Percentiles rank a stretch among this genome's conserved stretches.
phyloP scores from a whole-genome alignment of 1,284 basidiomycete species.

The Malassezia slooffiae region DNA sequence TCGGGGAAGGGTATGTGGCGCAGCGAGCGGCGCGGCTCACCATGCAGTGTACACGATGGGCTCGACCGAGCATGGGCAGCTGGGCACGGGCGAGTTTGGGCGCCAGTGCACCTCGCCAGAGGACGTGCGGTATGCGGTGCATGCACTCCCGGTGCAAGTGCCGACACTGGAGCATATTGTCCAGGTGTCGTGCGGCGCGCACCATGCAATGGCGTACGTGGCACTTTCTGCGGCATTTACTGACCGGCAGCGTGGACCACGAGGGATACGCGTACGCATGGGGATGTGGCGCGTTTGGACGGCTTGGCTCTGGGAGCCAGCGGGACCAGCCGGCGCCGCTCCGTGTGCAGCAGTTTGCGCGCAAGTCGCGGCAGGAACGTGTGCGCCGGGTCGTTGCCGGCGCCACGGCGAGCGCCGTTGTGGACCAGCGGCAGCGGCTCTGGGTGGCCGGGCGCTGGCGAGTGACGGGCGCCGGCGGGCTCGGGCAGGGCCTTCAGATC shows the following conservation, averaged over 20 bases:
- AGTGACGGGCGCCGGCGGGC: conserved; percentile 71
- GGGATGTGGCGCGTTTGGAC: conserved; percentile 48
- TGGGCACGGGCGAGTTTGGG: conserved; percentile 64
- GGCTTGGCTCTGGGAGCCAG: conserved; percentile 60
- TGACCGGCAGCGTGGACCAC: conserved; percentile 49
- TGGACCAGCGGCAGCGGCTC: conserved; percentile 71
- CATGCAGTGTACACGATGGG: conserved; percentile 68
- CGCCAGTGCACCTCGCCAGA: background rate
- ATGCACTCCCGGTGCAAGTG: background rate
- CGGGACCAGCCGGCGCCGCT: conserved; percentile 54
- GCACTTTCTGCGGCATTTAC: no score
- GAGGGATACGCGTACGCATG: conserved; percentile 66
- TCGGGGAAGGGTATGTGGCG: conserved; percentile 54
- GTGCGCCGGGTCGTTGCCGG: conserved; percentile 64
- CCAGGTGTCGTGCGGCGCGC: conserved; percentile 70
- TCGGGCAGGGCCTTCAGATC: conserved; percentile 24
- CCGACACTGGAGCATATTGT: conserved; percentile 54
- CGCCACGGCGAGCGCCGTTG: conserved; percentile 67
- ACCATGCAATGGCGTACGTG: conserved; percentile 72
- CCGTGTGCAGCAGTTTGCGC: conserved; percentile 35
- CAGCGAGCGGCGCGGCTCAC: no score
- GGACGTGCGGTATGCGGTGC: background rate
- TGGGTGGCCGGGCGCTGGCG: conserved; percentile 65
- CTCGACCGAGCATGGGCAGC: conserved; percentile 80
- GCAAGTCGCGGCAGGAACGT: conserved; percentile 56